A percentile compares a stretch with the other conserved stretches of the same genome.
These are phyloP conservation scores for Diplodia seriata DNA, from an alignment of 2,329 filamentous ascomycete genomes.

Conservation along the genomic window DNA sequence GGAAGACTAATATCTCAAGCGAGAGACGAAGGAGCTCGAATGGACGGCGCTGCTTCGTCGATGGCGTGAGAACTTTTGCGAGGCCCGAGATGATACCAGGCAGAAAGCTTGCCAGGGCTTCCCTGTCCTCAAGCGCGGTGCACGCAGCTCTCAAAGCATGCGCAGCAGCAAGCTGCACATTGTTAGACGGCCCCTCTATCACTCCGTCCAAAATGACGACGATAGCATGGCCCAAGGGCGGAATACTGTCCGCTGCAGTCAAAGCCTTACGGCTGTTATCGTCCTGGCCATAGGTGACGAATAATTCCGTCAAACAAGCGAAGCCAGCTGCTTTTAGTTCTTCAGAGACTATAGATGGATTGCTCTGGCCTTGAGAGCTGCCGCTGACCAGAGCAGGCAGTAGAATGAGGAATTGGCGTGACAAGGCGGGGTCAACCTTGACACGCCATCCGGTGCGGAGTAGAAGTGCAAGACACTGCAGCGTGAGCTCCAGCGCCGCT, in stretches of 20 bases:
- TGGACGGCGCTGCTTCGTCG: constrained; percentile 65
- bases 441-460: constrained; percentile 80
- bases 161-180: constrained; percentile 75
- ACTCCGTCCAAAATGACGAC: constrained; percentile 79
- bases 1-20: constrained; percentile 62
- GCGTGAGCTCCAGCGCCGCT: constrained; percentile 73
- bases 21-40: constrained; percentile 70
- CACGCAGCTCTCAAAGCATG: constrained; percentile 69
- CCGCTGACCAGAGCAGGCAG: constrained; percentile 82
- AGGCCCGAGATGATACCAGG: constrained; percentile 86
- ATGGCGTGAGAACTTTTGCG: constrained; percentile 75
- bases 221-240: constrained; percentile 80
- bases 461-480: constrained; percentile 77
- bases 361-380: constrained; percentile 63
- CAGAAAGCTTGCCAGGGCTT: constrained; percentile 83
- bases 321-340: constrained; percentile 78
- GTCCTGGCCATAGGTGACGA: constrained; percentile 63
- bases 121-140: constrained; percentile 69
- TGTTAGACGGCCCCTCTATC: constrained; percentile 66
- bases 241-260: constrained; percentile 67
- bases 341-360: constrained; percentile 63
- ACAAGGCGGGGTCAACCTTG: constrained; percentile 73
- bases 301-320: constrained; percentile 70
- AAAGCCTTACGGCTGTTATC: constrained; percentile 59
- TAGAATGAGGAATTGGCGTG: constrained; percentile 84